phyloP scores from a whole-genome alignment of 2,329 filamentous ascomycete genomes.

The Cladosporium sphaerospermum region DNA sequence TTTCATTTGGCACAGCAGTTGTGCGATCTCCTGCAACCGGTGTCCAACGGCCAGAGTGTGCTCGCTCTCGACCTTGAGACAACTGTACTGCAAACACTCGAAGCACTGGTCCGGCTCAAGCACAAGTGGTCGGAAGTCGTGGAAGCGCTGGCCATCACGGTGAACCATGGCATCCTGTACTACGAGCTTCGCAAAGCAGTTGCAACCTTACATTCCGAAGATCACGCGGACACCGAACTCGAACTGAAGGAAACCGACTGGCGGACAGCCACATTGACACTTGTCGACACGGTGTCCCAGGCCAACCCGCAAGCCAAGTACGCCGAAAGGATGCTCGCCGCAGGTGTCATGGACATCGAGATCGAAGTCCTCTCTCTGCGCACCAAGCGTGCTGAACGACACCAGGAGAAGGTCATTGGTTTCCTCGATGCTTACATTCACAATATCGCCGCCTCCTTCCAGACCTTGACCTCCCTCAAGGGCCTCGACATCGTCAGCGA shows the following conservation, averaged over 20 bases:
- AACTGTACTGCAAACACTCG: slow-evolving; percentile 71
- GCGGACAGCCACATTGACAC: slow-evolving; percentile 82
- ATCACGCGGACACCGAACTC: slow-evolving; percentile 51
- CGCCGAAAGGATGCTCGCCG: slow-evolving; percentile 77
- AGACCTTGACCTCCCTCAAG: slow-evolving; percentile 70
- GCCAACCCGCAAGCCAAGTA: slow-evolving; percentile 50
- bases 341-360: slow-evolving; percentile 82
- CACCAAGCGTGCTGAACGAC: slow-evolving; percentile 72
- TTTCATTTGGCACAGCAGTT: slow-evolving; percentile 90
- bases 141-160: slow-evolving; percentile 86
- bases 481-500: slow-evolving; percentile 89
- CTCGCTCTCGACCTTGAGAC: slow-evolving; percentile 76
- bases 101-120: slow-evolving; percentile 77
- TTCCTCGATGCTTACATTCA: slow-evolving; percentile 88
- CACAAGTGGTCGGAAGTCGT: slow-evolving; percentile 74
- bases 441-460: slow-evolving; percentile 71
- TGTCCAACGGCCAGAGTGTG: slow-evolving; percentile 58
- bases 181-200: slow-evolving; percentile 90
- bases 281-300: slow-evolving; percentile 70
- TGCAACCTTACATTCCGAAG: slow-evolving; percentile 63
- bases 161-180: slow-evolving; percentile 91
- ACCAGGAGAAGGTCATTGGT: slow-evolving; percentile 74
- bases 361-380: slow-evolving; percentile 82
- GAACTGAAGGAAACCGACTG: slow-evolving; percentile 70
- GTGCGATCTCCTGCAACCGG: slow-evolving; percentile 82